Base-by-base conservation (phyloP, 164 flowering plant genomes). In the Platanus orientalis region DNA sequence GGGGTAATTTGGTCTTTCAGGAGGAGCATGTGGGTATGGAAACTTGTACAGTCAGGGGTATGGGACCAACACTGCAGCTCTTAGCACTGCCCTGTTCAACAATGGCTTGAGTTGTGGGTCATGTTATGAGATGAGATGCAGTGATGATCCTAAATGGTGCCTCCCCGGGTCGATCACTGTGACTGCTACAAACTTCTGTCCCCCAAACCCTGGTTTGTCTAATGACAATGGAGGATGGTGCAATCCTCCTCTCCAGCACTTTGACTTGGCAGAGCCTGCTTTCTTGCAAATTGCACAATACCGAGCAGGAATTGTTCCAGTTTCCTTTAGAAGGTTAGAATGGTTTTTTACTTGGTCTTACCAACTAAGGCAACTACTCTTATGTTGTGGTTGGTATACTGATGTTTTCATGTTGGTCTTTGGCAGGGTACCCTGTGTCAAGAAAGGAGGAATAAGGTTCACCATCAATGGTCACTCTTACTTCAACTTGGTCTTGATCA, bases 391-490 rank as follows among this genome's bases (percentile, higher is more conserved):
- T n/a, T n/a, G n/a, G n/a, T n/a, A n/a, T n/a, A n/a, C n/a, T n/a
- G n/a, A n/a, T n/a, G 47, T 14, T 42, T 30, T n/a, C n/a, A n/a
- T n/a, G n/a, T n/a, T n/a, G n/a, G n/a, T n/a, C n/a, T n/a, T n/a
- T n/a, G n/a, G 10, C 79, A 79, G 83, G 66, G 83, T 79, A 2
- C 73, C 81, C 4, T 80, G 84, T 63, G 57, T 59, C 68, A 81
- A 77, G 76, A 75, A 64, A 68, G 83, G 85, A 54, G 83, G 83
- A 42, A 63, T 81, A 83, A 83, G n/a, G n/a, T n/a, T n/a, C n/a
- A n/a, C n/a, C n/a, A n/a, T n/a, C n/a, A n/a, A n/a, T n/a, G n/a
- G n/a, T 28, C 83, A 76, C 58, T 69, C 81, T 17, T 79, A 79
- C 69, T 79, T 79, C 76, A 79, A 75, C 73, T 64, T 79, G 79